Evolutionary conservation across 768 basidiomycete species (phyloP).

Genomic region (Russula compacta): DNA sequence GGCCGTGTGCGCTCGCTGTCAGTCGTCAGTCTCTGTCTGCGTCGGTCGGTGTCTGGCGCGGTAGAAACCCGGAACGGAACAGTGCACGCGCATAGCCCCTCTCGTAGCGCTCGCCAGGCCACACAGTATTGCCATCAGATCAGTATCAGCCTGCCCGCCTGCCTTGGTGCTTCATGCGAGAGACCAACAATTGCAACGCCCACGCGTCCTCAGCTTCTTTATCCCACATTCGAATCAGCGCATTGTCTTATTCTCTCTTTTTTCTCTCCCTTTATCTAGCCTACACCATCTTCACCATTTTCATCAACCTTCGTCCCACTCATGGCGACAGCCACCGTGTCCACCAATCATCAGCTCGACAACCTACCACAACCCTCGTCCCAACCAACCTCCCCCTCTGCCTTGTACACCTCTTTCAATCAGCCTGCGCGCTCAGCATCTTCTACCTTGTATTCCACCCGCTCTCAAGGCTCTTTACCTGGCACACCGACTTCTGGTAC

Average conservation of each 20-base stretch:
- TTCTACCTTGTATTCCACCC: constrained; percentile 30
- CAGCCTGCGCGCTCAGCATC: constrained; percentile 30
- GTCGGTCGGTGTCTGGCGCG: no score
- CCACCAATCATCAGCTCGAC: constrained; percentile 26
- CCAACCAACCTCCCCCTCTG: constrained; percentile 28
- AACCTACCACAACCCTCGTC: constrained; percentile 32
- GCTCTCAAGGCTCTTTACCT: constrained; percentile 36
- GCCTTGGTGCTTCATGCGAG: no score
- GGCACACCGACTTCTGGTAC: constrained; percentile 32
- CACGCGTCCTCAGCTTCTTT: no score
- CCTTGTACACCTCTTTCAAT: constrained; percentile 29
- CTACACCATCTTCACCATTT: neutral
- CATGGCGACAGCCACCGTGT: constrained; percentile 24
- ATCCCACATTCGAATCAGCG: neutral
- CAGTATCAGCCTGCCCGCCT: no score
- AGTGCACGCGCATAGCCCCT: no score
- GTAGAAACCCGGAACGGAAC: no score
- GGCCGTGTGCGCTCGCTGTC: no score
- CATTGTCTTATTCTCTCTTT: neutral
- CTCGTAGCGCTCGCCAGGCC: no score
- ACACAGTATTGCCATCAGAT: no score
- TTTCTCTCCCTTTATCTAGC: no score
- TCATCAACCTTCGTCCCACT: neutral
- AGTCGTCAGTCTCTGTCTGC: no score
- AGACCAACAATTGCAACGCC: no score